Conservation (phyloP, 768 basidiomycete genomes). For the Podaxis mareebaensis region DNA sequence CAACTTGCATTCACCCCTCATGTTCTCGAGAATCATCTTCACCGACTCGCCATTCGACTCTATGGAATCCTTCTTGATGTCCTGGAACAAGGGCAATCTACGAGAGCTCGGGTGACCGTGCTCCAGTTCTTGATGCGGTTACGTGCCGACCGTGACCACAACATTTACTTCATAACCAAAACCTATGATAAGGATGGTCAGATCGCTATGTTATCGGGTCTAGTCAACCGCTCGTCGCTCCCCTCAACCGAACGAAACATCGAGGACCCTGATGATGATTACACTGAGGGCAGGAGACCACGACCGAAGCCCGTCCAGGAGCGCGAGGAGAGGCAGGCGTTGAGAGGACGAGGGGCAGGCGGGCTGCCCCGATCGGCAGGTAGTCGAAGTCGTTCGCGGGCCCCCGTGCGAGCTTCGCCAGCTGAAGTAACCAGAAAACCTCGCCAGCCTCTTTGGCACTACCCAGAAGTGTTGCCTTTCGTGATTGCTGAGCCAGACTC, state of each 20-base stretch:
- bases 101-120: conserved; percentile 65
- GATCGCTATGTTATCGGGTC: conserved; percentile 55
- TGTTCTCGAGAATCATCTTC: conserved; percentile 45
- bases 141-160: conserved; percentile 87
- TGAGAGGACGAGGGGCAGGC: conserved; percentile 51
- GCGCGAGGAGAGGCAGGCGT: conserved; percentile 48
- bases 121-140: conserved; percentile 89
- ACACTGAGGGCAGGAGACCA: conserved; percentile 39
- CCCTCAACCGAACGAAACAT: conserved; percentile 19
- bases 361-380: conserved; percentile 44
- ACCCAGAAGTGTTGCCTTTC: conserved; percentile 70
- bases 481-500: conserved; percentile 52
- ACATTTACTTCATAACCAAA: conserved; percentile 65
- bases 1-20: conserved; percentile 73
- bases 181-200: conserved; percentile 60
- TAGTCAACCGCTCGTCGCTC: conserved; percentile 55
- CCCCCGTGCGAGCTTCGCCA: conserved; percentile 29
- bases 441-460: conserved; percentile 58
- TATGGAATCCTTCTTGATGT: conserved; percentile 54
- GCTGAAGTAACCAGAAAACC: conserved; percentile 34
- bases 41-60: conserved; percentile 53
- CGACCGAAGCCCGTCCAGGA: conserved; percentile 53
- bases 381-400: conserved; percentile 67
- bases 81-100: conserved; percentile 44
- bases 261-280: conserved; percentile 21